phyloP scores from a whole-genome alignment of 768 basidiomycete genomes.

The Leccinum olivaceopallidum region DNA sequence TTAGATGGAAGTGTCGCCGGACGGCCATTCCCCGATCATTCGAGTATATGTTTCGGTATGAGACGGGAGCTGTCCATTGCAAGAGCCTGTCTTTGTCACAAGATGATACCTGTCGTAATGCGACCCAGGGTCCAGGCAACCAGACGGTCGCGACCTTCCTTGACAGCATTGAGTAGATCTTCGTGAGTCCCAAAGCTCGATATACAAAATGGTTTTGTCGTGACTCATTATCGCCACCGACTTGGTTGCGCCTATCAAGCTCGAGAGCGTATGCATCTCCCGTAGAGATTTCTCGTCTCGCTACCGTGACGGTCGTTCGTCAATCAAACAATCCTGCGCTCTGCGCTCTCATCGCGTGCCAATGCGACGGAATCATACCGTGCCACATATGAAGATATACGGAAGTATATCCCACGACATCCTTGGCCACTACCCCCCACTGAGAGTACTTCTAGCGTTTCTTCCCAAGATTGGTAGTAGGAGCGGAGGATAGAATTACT shows the following conservation, averaged over 20 bases:
- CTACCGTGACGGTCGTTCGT: no score
- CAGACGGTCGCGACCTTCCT: conserved; percentile 44
- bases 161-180: conserved; percentile 41
- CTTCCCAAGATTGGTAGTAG: no score
- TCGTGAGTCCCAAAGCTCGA: conserved; percentile 41
- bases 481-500: no score
- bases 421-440: no score
- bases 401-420: no score
- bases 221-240: neutral
- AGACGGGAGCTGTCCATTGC: conserved; percentile 47
- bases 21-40: conserved; percentile 36
- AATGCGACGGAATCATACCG: no score
- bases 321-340: no score
- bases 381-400: no score
- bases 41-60: conserved; percentile 41
- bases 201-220: neutral
- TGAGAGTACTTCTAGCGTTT: no score
- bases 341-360: no score
- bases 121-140: conserved; percentile 1
- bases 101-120: conserved; percentile 5
- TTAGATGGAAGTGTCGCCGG: conserved; percentile 38
- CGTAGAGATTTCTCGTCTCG: no score
- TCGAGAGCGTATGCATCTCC: neutral
- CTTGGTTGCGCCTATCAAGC: conserved; percentile 34
- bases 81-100: conserved; percentile 34